Evolutionary conservation across 352 stramenopile species (phyloP), one percentile per base, ranked within the genome.

Genomic region (Phytophthora pseudosyringae): DNA sequence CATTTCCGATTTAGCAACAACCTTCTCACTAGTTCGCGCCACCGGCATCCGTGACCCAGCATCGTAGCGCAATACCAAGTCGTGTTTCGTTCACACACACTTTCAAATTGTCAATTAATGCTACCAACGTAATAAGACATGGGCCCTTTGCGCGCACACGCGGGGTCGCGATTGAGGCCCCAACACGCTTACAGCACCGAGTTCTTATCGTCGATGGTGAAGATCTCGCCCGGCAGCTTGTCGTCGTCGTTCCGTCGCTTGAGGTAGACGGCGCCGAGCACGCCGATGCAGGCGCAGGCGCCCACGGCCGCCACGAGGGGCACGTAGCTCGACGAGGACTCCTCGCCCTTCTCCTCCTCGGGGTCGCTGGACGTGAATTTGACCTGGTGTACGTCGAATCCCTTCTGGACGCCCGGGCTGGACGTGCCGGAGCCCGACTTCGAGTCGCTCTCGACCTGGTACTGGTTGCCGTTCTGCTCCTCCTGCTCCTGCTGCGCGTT

Each of bases 161-260:
- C 3, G 35, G 26, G 5, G 26, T 35, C 18, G 45, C 38, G 13
- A 33, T 49, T 28, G 5, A 48, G 44, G 33, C 55, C 65, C 36
- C 33, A 41, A 48, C 21, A 54, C 41, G 56, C 43, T 83, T 81
- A 92, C 71, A 92, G 72, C 28, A 82, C 83, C 41, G 83, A 92
- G 67, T 86, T 86, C 72, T 90, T 88, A 69, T 92, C 83, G 38
- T 76, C 69, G 59, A 92, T 80, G 32, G 83, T 92, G 69, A 92
- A 92, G 63, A 92, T 92, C 54, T 86, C 83, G 31, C 76, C 69
- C n/a, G 43, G 47, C 15, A 76, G 62, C 53, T 90, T 64, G 26
- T 78, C 73, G 60, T 89, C 82, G 32, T 62, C 48, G 43, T 64
- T 76, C 45, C 83, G 69, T 61, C 81, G 81, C 62, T 87, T 88